Evolutionary conservation across 2,329 filamentous ascomycete genomes (phyloP).

Genomic region (Phialophora chinensis): DNA sequence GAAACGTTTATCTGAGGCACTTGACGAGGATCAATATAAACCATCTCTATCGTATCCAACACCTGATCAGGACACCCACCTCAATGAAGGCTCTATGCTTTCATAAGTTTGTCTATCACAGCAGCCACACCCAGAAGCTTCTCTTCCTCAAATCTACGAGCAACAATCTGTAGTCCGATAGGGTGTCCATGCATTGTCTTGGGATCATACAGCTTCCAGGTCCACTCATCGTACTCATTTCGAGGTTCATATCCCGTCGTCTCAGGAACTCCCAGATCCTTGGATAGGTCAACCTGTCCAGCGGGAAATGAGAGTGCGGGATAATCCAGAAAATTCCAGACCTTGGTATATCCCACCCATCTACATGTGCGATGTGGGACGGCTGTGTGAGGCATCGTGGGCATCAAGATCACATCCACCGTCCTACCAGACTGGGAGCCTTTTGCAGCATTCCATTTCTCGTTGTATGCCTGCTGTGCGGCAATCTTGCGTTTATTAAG

Average conservation of each 20-base stretch:
- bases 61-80: no score
- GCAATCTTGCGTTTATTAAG: slow-evolving; percentile 64
- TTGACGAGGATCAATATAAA: no score
- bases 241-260: slow-evolving; percentile 50
- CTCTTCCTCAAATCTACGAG: slow-evolving; percentile 61
- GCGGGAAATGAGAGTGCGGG: slow-evolving; percentile 62
- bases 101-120: slow-evolving; percentile 26
- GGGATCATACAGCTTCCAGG: slow-evolving; percentile 56
- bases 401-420: slow-evolving; percentile 64
- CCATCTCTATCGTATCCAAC: no score
- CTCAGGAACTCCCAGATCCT: slow-evolving; percentile 46
- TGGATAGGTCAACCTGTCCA: slow-evolving; percentile 22
- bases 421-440: slow-evolving; percentile 45
- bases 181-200: slow-evolving; percentile 54
- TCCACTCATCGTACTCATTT: slow-evolving; percentile 60
- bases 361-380: slow-evolving; percentile 43
- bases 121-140: slow-evolving; percentile 56
- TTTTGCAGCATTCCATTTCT: slow-evolving; percentile 59
- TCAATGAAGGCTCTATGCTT: slow-evolving; percentile 25
- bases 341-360: slow-evolving; percentile 62
- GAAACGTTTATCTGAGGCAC: no score
- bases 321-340: slow-evolving; percentile 69
- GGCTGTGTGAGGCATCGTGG: slow-evolving; percentile 62
- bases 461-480: slow-evolving; percentile 62
- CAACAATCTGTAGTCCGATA: slow-evolving; percentile 61